phyloP scores from a whole-genome alignment of 768 basidiomycete genomes.

The Mycena alexandri region DNA sequence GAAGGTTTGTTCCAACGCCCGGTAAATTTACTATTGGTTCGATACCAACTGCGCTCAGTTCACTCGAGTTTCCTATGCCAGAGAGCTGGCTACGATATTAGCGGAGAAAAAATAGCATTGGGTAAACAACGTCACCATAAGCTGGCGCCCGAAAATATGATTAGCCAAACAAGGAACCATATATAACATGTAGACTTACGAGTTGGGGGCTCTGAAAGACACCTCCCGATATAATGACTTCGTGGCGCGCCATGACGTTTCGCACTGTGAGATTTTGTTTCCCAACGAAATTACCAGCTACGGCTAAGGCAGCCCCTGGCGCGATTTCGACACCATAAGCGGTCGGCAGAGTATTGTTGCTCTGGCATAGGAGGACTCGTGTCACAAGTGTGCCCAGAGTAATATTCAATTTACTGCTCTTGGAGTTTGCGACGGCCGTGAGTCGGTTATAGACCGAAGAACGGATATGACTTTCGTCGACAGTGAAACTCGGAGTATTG shows the following conservation, averaged over 20 bases:
- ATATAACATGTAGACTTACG: constrained; percentile 16
- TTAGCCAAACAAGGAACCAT: not conserved
- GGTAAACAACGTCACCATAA: constrained; percentile 27
- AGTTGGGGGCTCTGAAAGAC: constrained; percentile 42
- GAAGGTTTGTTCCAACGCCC: constrained; percentile 47
- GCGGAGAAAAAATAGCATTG: not conserved
- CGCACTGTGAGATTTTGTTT: constrained; percentile 30
- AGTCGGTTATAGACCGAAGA: constrained; percentile 36
- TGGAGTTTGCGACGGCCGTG: constrained; percentile 18
- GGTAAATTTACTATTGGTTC: constrained; percentile 41
- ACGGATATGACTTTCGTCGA: constrained; percentile 41
- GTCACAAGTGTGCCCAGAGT: constrained; percentile 34
- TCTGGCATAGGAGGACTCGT: constrained; percentile 34
- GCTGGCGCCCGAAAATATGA: constrained; percentile 12
- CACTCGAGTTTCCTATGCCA: constrained; percentile 42
- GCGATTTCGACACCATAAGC: constrained; percentile 40
- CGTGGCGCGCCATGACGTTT: constrained; percentile 37
- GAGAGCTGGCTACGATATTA: constrained; percentile 37
- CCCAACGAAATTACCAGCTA: constrained; percentile 37
- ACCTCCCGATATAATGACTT: constrained; percentile 40
- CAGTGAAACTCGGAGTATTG: constrained; percentile 41
- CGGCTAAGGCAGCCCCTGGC: constrained; percentile 36
- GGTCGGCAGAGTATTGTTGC: constrained; percentile 27
- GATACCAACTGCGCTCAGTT: constrained; percentile 40
- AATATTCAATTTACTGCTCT: constrained; percentile 23